Base-by-base conservation (phyloP, 225 moss, liverwort and hornwort genomes). In the Rhytidiadelphus loreus region DNA sequence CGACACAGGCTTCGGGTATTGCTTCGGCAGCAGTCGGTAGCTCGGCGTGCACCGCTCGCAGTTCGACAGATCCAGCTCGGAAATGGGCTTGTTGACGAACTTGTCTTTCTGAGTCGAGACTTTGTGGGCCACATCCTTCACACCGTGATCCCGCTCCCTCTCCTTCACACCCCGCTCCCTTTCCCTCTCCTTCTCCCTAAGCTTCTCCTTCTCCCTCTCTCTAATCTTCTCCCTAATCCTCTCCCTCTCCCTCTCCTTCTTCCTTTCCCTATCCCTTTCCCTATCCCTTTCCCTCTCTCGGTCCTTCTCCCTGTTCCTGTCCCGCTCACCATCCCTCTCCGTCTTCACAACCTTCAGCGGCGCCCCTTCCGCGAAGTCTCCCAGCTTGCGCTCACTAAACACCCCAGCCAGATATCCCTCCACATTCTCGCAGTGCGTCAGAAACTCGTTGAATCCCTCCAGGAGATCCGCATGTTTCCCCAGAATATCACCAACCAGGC, bases 381-480 rank as follows among this genome's bases (percentile, higher is more conserved):
- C 87, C 77, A 98, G 91, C 90, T 96, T 98, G 29, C 92, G 94
- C 74, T 90, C 94, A 64, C 93, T 92, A 78, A 98, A 93, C 60
- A 95, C 95, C 71, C 95, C 95, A 23, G 95, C 95, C 81, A 98
- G 93, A 83, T 96, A 96, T 44, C 98, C 96, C 89, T 98, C 98
- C 39, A 95, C 95, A 87, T 93, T 95, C 87, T 96, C 98, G 50
- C 97, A 95, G 84, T 96, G 96, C 61, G 96, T 95, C 60, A 98
- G 94, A 81, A 98, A 98, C 90, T 98, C 98, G 85, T 95, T 98
- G 90, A 98, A 98, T 10, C 98, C 98, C 52, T 98, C 98, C 94
- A 98, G 92, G 74, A 98, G 97, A 87, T 98, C 98, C 28, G 96
- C 90, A 85, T 98, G 98, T 92, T 97, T 98, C 65, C 98, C 97